Evolutionary conservation across 768 basidiomycete genomes (phyloP), one percentile per base, ranked within the genome.

Genomic region (Leccinum barrowsii): DNA sequence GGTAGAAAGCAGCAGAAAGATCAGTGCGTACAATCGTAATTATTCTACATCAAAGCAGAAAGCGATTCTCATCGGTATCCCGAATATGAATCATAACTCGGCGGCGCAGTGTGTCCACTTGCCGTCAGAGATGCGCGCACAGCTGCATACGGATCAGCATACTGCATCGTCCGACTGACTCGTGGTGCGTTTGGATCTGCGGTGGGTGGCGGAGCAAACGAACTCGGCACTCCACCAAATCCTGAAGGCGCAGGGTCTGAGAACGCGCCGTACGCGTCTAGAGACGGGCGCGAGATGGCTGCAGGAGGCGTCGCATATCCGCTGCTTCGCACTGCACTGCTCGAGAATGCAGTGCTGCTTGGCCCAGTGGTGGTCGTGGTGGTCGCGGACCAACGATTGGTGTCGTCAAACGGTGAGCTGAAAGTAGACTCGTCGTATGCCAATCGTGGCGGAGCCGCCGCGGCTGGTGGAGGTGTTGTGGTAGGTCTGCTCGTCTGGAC

Each of bases 251-350:
- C 83, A 42, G 92, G 90, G 66, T 94, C 93, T 0, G 87, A 89
- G 75, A 94, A 96, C 24, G 92, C 93, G 50, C 93, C 94, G 66
- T 95, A 94, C 15, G 85, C 85, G 65, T 95, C 94, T 75, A 94
- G 84, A 62, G 89, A 92, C 7, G 83, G 85, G 40, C 89, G 80
- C 10, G 80, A 78, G 51, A 61, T 66, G 54, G 60, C 74, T 58
- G 59, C 72, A 5, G 71, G 76, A 35, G 76, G 69, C 44, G 67
- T 66, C 15, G 59, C 67, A 50, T 72, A 73, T 17, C 65, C 70
- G 4, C 64, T 68, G 52, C 37, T 72, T 22, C 53, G 72, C 19
- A 28, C 52, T 35, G 55, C 59, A 44, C 50, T 69, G 46, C 65
- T 58, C 40, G 73, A 61, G 21, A 68, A 67, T 17, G 63, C 54